Base-by-base conservation (phyloP, 23 red algal genomes). In the Gracilaria caudata region DNA sequence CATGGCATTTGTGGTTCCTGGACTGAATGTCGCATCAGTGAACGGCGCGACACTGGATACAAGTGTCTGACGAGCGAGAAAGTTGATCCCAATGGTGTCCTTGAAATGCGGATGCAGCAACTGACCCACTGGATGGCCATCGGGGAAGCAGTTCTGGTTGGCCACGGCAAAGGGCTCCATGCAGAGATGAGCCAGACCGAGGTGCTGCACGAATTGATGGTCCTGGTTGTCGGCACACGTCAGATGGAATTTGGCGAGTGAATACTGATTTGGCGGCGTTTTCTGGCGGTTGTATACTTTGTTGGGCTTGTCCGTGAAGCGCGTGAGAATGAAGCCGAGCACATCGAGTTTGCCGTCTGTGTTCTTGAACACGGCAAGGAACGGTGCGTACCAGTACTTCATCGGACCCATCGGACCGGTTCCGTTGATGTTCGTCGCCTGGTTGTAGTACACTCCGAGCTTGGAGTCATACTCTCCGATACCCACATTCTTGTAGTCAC, bases 81-180 rank as follows among this genome's bases (percentile, higher is more conserved):
- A 91, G 34, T 91, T 91, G 64, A 91, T 91, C 25, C 60, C 87
- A 47, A 91, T 91, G 23, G 70, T 59, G 53, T 91, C 87, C 21
- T 35, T 24, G 34, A 91, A 91, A 36, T 91, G 87, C 29, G 71
- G 49, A 28, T 39, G 38, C 13, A 91, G 44, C 35, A 91, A 63
- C 34, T 54, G 24, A 10, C 87, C 78, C 19, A 91, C 87, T 71
- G 57, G 33, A 46, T 91, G 87, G 16, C 65, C 83, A 40, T 58
- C 75, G 14, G 47, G 47, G 46, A 91, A 79, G 23, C 81, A 55
- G 38, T 91, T 91, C 14, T 65, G 74, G 4, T 63, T 76, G 7
- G 87, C 87, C 2, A 91, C 76, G 7, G 43, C 78, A 51, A 91
- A 91, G 25, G 87, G 76, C 45, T 91, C 87, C 26, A 73, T 71